Percentiles rank a stretch among this genome's conserved stretches.
These are phyloP conservation scores for Yamadazyma aaseri DNA, from an alignment of 1,139 yeast species.

Conservation along the genomic window DNA sequence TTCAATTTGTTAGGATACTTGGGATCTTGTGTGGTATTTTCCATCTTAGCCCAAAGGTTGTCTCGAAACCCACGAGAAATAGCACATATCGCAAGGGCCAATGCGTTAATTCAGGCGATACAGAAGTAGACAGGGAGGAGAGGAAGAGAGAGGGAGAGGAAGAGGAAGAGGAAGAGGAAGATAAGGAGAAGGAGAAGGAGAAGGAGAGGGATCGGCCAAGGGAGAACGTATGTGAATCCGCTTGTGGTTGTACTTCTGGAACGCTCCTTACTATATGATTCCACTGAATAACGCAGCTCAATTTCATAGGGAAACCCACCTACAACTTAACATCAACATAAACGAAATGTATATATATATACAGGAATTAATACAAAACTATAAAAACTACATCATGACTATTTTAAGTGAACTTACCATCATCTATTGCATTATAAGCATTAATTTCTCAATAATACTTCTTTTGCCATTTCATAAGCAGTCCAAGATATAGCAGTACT, in stretches of 20 bases:
- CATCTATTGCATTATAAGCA: neutral
- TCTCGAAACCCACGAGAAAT: conserved; percentile 40
- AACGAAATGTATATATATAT: conserved; percentile 5
- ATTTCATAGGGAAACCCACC: no score
- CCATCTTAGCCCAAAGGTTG: conserved; percentile 72
- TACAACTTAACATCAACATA: neutral
- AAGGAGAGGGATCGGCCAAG: no score
- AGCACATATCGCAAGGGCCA: conserved; percentile 32
- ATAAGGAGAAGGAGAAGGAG: no score
- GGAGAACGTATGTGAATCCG: no score
- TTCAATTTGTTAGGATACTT: conserved; percentile 78
- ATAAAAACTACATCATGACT: neutral
- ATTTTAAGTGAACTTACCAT: conserved; percentile 1
- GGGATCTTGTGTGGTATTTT: conserved; percentile 77
- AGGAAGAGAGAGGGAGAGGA: no score
- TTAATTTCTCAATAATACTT: conserved; percentile 40
- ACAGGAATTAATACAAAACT: conserved; percentile 8
- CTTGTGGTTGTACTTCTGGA: no score
- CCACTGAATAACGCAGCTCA: no score
- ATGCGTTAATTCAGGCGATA: conserved; percentile 25
- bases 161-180: no score
- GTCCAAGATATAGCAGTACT: conserved; percentile 99
- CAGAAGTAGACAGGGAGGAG: no score
- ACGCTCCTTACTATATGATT: no score
- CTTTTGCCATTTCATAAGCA: conserved; percentile 96